Conservation (phyloP, 2,329 filamentous ascomycete genomes). For the Gaeumannomyces tritici region DNA sequence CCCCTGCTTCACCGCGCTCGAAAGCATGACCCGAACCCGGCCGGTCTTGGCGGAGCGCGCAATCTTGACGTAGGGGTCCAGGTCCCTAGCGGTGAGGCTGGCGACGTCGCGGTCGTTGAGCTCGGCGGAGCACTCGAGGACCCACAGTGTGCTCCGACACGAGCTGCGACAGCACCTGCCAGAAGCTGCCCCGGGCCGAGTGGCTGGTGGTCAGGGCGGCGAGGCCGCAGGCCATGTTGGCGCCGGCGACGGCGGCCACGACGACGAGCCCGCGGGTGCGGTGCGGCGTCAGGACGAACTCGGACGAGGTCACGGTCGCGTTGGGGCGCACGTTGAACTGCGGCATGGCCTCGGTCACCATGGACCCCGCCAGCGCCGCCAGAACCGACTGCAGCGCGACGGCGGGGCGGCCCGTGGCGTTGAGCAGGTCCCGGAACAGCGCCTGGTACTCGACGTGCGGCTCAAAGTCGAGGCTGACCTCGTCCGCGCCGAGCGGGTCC, state of each 20-base stretch:
- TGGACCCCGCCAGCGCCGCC: constrained; percentile 9
- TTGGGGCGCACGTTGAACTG: constrained; percentile 8
- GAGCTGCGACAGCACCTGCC: constrained; percentile 14
- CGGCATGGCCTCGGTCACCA: constrained; percentile 10
- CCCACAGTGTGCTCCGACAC: constrained; percentile 12
- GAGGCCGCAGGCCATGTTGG: constrained; percentile 7
- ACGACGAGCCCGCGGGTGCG: constrained; percentile 7
- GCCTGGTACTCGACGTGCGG: constrained; percentile 12
- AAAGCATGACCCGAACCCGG: constrained; percentile 9
- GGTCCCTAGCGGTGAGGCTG: background rate
- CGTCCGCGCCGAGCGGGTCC: constrained; percentile 6
- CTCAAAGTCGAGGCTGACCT: constrained; percentile 8
- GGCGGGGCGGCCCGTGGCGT: constrained; percentile 10
- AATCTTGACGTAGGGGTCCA: constrained; percentile 9
- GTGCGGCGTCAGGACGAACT: constrained; percentile 6
- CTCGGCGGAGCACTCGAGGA: constrained; percentile 10
- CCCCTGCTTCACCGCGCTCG: background rate
- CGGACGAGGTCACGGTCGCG: constrained; percentile 6
- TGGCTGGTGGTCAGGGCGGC: constrained; percentile 10
- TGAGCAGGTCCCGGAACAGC: constrained; percentile 9
- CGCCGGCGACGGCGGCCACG: constrained; percentile 7
- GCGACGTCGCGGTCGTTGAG: constrained; percentile 9
- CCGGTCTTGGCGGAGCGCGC: constrained; percentile 8
- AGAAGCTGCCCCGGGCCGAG: constrained; percentile 13
- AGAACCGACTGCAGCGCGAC: constrained; percentile 11